A percentile compares a stretch with the other conserved stretches of the same genome.
phyloP scores from a whole-genome alignment of 306 rosid genomes.

The Morella rubra region DNA sequence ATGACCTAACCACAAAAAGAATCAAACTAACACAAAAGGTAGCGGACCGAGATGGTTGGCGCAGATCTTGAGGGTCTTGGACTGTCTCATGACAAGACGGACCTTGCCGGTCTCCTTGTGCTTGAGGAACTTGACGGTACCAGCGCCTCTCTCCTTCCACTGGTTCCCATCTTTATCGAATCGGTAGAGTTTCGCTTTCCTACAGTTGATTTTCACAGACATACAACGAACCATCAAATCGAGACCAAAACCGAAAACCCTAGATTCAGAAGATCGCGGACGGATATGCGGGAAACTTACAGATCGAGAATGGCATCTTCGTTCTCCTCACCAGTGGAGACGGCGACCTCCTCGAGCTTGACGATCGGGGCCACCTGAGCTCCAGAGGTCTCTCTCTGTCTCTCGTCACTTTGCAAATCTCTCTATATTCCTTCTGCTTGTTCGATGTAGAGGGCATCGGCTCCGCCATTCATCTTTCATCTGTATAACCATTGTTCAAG shows the following conservation, averaged over 20 bases:
- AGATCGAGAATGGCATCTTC: slow-evolving; percentile 82
- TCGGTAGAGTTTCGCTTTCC: slow-evolving; percentile 91
- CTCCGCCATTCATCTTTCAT: too few species aligned
- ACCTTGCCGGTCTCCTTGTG: slow-evolving; percentile 68
- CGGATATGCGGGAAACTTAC: slow-evolving; percentile 26
- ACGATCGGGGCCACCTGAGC: slow-evolving; percentile 97
- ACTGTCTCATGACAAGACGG: slow-evolving; percentile 86
- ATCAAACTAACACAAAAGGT: neutral
- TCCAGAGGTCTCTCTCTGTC: too few species aligned
- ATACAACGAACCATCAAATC: slow-evolving; percentile 15
- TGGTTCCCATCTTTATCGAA: slow-evolving; percentile 85
- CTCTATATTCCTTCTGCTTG: too few species aligned
- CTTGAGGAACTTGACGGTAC: slow-evolving; percentile 73
- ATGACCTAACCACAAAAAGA: neutral
- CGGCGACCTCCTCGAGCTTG: slow-evolving; percentile 71
- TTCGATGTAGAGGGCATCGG: too few species aligned
- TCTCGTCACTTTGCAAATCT: too few species aligned
- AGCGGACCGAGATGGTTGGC: slow-evolving; percentile 80
- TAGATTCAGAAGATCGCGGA: neutral
- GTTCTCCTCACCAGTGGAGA: slow-evolving; percentile 79
- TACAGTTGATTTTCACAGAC: slow-evolving; percentile 16
- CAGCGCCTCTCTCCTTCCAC: slow-evolving; percentile 94
- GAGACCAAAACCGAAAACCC: neutral
- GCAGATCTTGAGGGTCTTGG: slow-evolving; percentile 89
- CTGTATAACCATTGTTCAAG: too few species aligned